Evolutionary conservation across 1,284 basidiomycete genomes (phyloP).

Genomic region (Trametes polyzona): DNA sequence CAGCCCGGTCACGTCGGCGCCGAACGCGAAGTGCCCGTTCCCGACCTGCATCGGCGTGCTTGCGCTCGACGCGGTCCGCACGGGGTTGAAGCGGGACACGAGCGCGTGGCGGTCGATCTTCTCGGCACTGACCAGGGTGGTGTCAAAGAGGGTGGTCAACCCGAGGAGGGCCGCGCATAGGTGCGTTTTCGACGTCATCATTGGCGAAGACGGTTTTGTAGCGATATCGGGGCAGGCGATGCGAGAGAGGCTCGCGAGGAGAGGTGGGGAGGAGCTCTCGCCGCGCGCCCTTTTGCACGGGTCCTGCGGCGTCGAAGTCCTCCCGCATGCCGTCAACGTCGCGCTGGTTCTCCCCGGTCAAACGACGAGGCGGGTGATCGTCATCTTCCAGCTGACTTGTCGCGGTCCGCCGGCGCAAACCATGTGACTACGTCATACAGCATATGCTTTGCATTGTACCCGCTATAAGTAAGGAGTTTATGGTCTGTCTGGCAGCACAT

Average conservation of each 20-base stretch:
- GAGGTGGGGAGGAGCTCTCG: background rate
- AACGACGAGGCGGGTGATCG: background rate
- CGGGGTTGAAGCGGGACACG: constrained; percentile 57
- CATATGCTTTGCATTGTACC: background rate
- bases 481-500: too few species aligned
- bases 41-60: constrained; percentile 63
- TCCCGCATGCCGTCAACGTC: background rate
- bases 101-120: constrained; percentile 39
- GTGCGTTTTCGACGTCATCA: too few species aligned
- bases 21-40: constrained; percentile 66
- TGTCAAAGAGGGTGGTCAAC: background rate
- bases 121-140: background rate
- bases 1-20: constrained; percentile 59
- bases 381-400: constrained; percentile 7
- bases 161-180: background rate
- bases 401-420: constrained; percentile 3
- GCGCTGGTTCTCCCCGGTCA: background rate
- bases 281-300: background rate
- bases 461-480: background rate
- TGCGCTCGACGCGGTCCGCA: constrained; percentile 49
- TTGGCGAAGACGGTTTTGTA: background rate
- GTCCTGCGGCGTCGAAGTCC: background rate
- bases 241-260: background rate
- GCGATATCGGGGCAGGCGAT: background rate
- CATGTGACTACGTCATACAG: constrained; percentile 10